Percentiles rank a stretch among this genome's conserved stretches.
Conservation (phyloP, 2,329 filamentous ascomycete species). For the Sporothrix pallida region DNA sequence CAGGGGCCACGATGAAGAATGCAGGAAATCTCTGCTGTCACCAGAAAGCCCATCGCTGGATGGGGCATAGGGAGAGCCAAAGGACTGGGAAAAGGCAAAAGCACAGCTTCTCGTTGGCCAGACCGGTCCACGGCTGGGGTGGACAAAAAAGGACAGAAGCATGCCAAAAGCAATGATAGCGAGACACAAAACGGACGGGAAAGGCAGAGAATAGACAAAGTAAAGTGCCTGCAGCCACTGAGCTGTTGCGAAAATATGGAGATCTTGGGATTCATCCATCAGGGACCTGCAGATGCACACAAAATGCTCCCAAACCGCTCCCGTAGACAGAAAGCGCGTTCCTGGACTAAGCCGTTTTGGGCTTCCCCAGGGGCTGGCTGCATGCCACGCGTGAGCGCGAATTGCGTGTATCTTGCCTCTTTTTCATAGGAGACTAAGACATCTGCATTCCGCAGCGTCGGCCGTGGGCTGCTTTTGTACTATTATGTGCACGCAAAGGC, state of each 20-base stretch:
- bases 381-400: constrained; percentile 25
- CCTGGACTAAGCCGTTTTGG: constrained; percentile 30
- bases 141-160: constrained; percentile 16
- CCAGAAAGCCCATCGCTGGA: background rate
- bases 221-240: constrained; percentile 18
- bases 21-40: constrained; percentile 18
- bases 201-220: background rate
- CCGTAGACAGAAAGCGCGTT: constrained; percentile 1
- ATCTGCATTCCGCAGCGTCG: constrained; percentile 27
- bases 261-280: background rate
- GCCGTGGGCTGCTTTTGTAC: background rate
- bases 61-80: constrained; percentile 8
- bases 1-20: constrained; percentile 36
- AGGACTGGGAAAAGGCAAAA: too few species aligned
- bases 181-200: background rate
- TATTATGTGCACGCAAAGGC: background rate
- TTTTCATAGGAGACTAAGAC: background rate
- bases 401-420: constrained; percentile 21
- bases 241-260: background rate
- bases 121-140: background rate
- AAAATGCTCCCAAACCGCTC: background rate
- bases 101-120: constrained; percentile 21
- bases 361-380: constrained; percentile 30
- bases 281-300: constrained; percentile 7
- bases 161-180: background rate